Evolutionary conservation across 257 asterid genomes (phyloP).

Genomic region (Plectranthus barbatus): DNA sequence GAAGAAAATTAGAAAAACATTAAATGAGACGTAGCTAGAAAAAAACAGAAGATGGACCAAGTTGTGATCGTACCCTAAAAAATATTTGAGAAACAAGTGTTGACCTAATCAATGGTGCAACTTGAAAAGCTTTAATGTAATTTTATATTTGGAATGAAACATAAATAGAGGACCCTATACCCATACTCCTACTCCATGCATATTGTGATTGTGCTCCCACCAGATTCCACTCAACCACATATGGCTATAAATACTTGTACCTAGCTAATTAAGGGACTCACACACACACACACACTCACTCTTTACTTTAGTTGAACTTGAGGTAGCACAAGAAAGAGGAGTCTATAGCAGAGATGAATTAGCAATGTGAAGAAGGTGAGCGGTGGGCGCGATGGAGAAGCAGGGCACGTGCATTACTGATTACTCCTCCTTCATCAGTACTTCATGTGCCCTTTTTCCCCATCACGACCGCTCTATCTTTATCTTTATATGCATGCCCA

Average conservation of each 20-base stretch:
- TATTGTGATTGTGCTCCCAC: background rate
- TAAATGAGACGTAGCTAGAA: too few relatives aligned
- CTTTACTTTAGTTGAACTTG: too few relatives aligned
- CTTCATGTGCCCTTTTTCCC: conserved; percentile 52
- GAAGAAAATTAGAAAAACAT: too few relatives aligned
- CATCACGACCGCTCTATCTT: conserved; percentile 43
- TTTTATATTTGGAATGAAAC: too few relatives aligned
- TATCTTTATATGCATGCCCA: too few relatives aligned
- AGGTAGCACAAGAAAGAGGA: too few relatives aligned
- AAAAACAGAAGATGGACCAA: too few relatives aligned
- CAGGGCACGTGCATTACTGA: conserved; percentile 98
- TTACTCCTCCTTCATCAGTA: conserved; percentile 30
- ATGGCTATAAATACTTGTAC: conserved; percentile 30
- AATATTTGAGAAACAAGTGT: background rate
- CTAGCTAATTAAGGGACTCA: background rate
- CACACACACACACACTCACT: background rate
- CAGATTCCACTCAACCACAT: conserved; percentile 6
- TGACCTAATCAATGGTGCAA: background rate
- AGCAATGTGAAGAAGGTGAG: conserved; percentile 37
- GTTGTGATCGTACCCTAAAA: too few relatives aligned
- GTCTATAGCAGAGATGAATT: background rate
- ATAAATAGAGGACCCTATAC: background rate
- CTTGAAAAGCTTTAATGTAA: background rate
- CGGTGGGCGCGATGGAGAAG: conserved; percentile 92
- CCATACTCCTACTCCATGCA: conserved; percentile 1